Base-by-base conservation (phyloP, 805 yeast species). In the Wickerhamomyces xylosicus region DNA sequence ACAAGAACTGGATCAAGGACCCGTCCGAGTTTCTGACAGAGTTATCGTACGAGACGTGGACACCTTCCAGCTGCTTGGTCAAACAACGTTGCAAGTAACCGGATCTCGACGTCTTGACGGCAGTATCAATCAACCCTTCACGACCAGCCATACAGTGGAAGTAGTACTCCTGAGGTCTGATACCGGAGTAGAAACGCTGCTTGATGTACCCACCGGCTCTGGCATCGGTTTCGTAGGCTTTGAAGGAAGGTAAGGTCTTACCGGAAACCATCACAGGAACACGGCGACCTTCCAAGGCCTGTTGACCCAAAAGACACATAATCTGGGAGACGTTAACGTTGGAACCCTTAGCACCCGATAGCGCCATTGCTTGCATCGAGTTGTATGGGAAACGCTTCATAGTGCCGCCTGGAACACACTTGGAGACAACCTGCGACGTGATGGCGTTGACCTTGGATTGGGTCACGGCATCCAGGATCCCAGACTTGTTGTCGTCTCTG, bases 121-220 rank as follows among this genome's bases (percentile, higher is more conserved):
- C 98, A 43, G 99, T 92, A 72, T 92, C 99, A 67, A 92, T 92
- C 57, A 92, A 76, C 68, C 99, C 99, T 71, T 92, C 99, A 71
- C 99, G 83, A 66, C 99, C 99, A 40, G 99, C 98, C 98, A 92
- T 92, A 71, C 97, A 92, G 67, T 92, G 99, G 92, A 94, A 92
- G 60, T 89, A 92, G 65, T 94, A 92, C 63, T 92, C 99, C 65
- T 92, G 99, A 4, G 98, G 98, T 61, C 85, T 78, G 50, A 92
- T 84, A 62, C 98, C 98, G 32, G 97, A 86, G 61, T 86, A 94
- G 78, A 92, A 92, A 52, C 99, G 83, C 45, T 94, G 90, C 61
- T 90, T 85, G 58, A 92, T 85, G 60, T 86, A 92, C 40, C 99
- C 99, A 71, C 99, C 99, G 19, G 99, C 97, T 60, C 94, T 75